Base-by-base conservation (phyloP, 305 asterid species). In the Plantago rigida region DNA sequence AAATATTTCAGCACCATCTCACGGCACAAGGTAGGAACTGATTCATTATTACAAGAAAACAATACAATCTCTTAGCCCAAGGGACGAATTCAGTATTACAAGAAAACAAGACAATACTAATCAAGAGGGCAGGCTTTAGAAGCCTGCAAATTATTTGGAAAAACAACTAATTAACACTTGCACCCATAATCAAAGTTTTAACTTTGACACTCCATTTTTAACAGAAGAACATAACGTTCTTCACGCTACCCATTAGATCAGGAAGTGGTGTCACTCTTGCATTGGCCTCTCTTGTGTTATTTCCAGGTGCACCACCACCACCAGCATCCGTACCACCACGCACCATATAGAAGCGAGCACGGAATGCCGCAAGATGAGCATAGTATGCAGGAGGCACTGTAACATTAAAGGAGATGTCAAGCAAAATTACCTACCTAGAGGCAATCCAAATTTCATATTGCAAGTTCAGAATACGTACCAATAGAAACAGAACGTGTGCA, bases 341-440 rank as follows among this genome's bases (percentile, higher is more conserved):
- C 81, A 87, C 71, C 95, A 89, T 79, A 57, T 92, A 92, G 64
- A 83, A 88, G 7, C 99, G 90, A 15, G 99, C 99, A 44, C 99
- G 84, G 47, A 92, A 92, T 13, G 99, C 99, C 51, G 97, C 99
- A 69, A 92, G 64, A 75, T 92, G 99, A 0, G 97, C 99, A 60
- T 92, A 92, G 62, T 89, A 92, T 29, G 95, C 99, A 36, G 99
- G 99, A 19, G 99, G 99, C 56, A 92, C 99, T 92, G 84, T 54
- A 36, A 50, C 56, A 11, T 6, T 22, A 26, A 8, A 13, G 2
- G 50, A 13, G 44, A 42, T 1, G 53, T 52, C 48, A 51, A 58
- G 55, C 39, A 10, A 50, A 39, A 6, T 8, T 62, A 4, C 22
- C 13, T 3, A 59, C 1, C 45, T 22, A 22, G 3, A 3, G 9